Evolutionary conservation across 257 asterid species (phyloP), one percentile per base, ranked within the genome.

Genomic region (Salvia splendens): DNA sequence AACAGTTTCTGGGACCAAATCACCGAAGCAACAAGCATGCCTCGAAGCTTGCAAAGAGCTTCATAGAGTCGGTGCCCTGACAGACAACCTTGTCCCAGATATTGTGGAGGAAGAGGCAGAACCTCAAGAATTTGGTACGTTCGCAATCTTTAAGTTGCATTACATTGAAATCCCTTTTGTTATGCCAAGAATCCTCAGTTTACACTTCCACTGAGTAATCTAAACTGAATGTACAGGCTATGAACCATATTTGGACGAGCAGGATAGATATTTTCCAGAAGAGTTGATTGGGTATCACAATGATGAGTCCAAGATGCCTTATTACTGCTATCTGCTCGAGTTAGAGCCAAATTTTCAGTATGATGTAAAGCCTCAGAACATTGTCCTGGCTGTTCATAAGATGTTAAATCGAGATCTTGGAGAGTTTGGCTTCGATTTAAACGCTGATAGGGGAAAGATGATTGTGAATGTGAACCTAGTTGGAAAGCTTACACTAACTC

Each of bases 1-100:
- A 15, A 66, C 43, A 0, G 89, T 82, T 38, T 52, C 68, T 43
- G 95, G 88, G 28, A 65, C n/a, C 40, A 82, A 85, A 73, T 30
- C 50, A 8, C 67, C 85, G 55, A 89, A 73, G 87, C 88, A 87
- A 80, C 85, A 83, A 32, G 98, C 89, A 32, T 84, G 95, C 79
- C 75, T 92, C 9, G 89, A 87, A 81, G 97, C 94, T 43, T 92
- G 98, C 77, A 88, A 79, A 80, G 71, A 85, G 65, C 97, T 92
- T 66, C 97, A 92, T 82, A 65, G 77, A 65, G 76, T 77, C 50
- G 77, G 85, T 58, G 88, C 91, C 4, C 65, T 89, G 68, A 89
- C 95, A 0, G 86, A 89, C 71, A 33, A 81, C 56, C 97, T 92
- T 58, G 91, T 89, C 64, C 98, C 97, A 0, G 89, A 85, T 78